Percentiles rank a stretch among this genome's conserved stretches.
Conservation (phyloP, 2,329 filamentous ascomycete genomes). For the Colletotrichum spinosum region DNA sequence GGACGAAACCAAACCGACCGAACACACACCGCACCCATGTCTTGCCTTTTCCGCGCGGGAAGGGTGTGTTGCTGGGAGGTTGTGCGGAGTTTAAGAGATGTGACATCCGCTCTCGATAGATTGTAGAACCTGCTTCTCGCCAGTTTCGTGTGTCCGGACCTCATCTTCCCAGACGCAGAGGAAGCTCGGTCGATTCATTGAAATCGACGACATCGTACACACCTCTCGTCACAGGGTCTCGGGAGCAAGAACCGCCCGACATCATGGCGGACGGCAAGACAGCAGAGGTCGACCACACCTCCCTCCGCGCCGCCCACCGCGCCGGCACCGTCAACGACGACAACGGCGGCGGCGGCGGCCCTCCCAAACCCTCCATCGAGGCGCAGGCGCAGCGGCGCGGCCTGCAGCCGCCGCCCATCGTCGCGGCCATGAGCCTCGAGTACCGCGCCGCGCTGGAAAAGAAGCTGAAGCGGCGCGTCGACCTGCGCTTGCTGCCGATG, state of each 20-base stretch:
- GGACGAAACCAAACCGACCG: slow-evolving; percentile 21
- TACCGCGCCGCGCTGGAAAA: slow-evolving; percentile 41
- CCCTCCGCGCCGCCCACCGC: slow-evolving; percentile 4
- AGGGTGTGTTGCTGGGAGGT: neutral
- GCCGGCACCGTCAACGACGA: slow-evolving; percentile 16
- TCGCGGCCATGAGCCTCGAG: slow-evolving; percentile 33
- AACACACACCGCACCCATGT: neutral
- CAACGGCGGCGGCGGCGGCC: neutral
- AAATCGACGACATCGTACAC: neutral
- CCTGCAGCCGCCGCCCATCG: slow-evolving; percentile 21
- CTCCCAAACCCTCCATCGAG: slow-evolving; percentile 23
- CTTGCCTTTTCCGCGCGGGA: slow-evolving; percentile 23
- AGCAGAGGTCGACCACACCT: slow-evolving; percentile 28
- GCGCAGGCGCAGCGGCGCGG: slow-evolving; percentile 21
- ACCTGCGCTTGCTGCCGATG: slow-evolving; percentile 55
- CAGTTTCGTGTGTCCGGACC: neutral
- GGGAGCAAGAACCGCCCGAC: neutral
- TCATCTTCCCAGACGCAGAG: neutral
- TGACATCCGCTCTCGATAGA: neutral
- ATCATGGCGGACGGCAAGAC: slow-evolving; percentile 30
- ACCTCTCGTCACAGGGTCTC: neutral
- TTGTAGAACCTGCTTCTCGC: too few species aligned
- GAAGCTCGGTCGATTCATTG: neutral
- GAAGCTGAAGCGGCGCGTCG: slow-evolving; percentile 51
- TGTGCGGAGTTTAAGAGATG: slow-evolving; percentile 17